These are phyloP conservation scores for Plasmodium malariae DNA, from an alignment of 169 alveolate species.

Conservation along the genomic window DNA sequence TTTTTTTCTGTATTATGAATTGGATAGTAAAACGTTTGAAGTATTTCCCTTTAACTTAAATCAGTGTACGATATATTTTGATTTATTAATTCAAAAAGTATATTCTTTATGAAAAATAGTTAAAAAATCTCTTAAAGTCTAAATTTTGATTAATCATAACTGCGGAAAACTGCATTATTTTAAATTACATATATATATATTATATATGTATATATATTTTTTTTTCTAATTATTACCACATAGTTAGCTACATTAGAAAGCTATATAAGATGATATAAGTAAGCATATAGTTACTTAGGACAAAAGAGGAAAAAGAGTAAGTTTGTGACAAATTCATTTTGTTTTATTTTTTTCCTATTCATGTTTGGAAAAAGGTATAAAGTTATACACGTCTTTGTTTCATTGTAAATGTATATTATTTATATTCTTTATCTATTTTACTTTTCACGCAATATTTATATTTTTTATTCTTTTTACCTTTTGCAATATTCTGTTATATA, in stretches of 20 bases:
- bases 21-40: constrained; percentile 3
- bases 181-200: no score
- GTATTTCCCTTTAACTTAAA: not conserved
- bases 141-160: not conserved
- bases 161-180: no score
- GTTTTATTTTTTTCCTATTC: no score
- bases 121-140: not conserved
- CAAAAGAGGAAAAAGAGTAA: no score
- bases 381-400: not conserved
- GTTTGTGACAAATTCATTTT: not conserved
- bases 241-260: no score
- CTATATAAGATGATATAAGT: no score
- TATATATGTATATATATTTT: no score
- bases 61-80: constrained; percentile 41
- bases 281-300: not conserved
- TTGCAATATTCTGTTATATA: not conserved
- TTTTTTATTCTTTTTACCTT: not conserved
- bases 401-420: not conserved
- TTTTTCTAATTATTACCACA: no score
- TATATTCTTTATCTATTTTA: no score
- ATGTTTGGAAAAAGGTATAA: not conserved
- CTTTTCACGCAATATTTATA: not conserved
- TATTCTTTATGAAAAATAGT: constrained; percentile 15
- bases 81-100: constrained; percentile 13
- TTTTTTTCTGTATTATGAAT: constrained; percentile 75